These are phyloP conservation scores for Rhizopogon vesiculosus DNA, from an alignment of 768 basidiomycete genomes.

Conservation along the genomic window DNA sequence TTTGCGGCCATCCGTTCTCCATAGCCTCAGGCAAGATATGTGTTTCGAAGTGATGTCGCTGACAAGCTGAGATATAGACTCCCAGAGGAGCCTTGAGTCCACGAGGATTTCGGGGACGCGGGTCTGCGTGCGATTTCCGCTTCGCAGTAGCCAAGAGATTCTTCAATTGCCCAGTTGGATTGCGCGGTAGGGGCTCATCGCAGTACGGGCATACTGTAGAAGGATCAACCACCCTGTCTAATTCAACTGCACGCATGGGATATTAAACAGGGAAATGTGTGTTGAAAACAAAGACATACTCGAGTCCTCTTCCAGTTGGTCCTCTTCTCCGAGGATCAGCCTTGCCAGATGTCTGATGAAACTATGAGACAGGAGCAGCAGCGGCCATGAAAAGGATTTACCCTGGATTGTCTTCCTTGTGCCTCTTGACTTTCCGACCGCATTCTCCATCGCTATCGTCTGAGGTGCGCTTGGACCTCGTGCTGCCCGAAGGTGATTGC, in stretches of 20 bases:
- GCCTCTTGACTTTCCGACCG: slow-evolving; percentile 26
- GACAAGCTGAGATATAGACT: slow-evolving; percentile 64
- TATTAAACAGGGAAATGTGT: not conserved
- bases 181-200: slow-evolving; percentile 60
- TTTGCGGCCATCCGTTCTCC: slow-evolving; percentile 70
- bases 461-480: slow-evolving; percentile 25
- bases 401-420: slow-evolving; percentile 22
- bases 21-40: slow-evolving; percentile 69
- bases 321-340: not conserved
- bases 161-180: slow-evolving; percentile 56
- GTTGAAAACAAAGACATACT: slow-evolving; percentile 24
- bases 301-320: slow-evolving; percentile 32
- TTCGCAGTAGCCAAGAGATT: slow-evolving; percentile 47
- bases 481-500: slow-evolving; percentile 9
- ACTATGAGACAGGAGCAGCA: not conserved
- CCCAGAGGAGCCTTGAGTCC: slow-evolving; percentile 51
- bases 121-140: slow-evolving; percentile 52
- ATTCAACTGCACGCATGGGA: slow-evolving; percentile 36
- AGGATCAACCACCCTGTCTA: slow-evolving; percentile 53
- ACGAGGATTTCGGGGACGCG: slow-evolving; percentile 63
- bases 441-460: slow-evolving; percentile 26
- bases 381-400: not conserved
- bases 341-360: not conserved
- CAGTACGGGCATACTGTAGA: slow-evolving; percentile 77
- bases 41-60: slow-evolving; percentile 75